Evolutionary conservation across 2,329 filamentous ascomycete species (phyloP), one percentile per base, ranked within the genome.

Genomic region (Aureobasidium musti): DNA sequence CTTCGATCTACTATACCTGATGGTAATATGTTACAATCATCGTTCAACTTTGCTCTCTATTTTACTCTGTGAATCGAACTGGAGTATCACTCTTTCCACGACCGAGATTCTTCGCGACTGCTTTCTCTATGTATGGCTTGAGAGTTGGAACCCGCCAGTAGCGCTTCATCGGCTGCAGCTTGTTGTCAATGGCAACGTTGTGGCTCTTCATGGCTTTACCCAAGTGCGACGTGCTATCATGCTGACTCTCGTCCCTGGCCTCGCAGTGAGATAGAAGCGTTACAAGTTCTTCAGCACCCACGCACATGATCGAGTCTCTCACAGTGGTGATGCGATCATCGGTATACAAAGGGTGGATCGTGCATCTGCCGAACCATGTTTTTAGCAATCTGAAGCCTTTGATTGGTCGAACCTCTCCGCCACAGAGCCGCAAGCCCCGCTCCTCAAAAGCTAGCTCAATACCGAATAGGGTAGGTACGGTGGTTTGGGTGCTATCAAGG

Each of bases 401-500:
- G 57, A 61, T 61, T 61, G 57, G 57, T 21, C 43, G 30, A n/a
- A 49, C 7, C 5, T 4, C 3, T 8, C 57, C 47, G 57, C 57
- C 43, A 43, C 41, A 61, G 43, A 47, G 57, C 41, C 57, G 37
- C 54, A 59, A 47, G 57, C 41, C 57, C 57, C 41, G 57, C 57
- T 59, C n/a, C 5, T 26, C 28, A 19, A 28, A 59, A 45, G 39
- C 57, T 61, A 61, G 57, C 57, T 61, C 41, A 49, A 49, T n/a
- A 26, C 41, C 57, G 57, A 37, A 61, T 37, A 37, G 41, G 57
- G 57, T 61, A 61, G 57, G 57, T 61, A 61, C 28, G 13, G 28
- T 6, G 28, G 37, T 33, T 19, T n/a, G 53, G 54, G 26, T 39
- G 14, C 35, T 28, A 49, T 61, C 57, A 61, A 61, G 57, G 57